phyloP scores from a whole-genome alignment of 345 rosid genomes.

The Gossypioides kirkii region DNA sequence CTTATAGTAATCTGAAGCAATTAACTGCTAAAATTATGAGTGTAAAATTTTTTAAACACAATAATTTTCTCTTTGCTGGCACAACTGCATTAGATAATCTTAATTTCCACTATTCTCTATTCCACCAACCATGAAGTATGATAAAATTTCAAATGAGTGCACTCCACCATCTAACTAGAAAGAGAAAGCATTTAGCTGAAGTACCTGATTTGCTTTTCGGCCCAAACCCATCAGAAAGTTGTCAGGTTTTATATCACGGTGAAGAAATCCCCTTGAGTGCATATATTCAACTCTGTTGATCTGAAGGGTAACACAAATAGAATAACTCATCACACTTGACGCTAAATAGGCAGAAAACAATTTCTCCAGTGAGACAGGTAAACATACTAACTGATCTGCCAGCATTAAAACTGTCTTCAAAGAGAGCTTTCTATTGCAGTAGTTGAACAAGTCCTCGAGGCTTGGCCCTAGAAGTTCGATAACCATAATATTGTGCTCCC shows the following conservation, averaged over 20 bases:
- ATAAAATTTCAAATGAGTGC: neutral
- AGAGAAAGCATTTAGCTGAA: neutral
- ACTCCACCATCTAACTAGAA: neutral
- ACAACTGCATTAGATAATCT: neutral
- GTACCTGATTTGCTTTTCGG: slow-evolving; percentile 89
- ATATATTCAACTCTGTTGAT: slow-evolving; percentile 89
- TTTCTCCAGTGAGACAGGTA: neutral
- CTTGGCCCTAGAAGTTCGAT: slow-evolving; percentile 68
- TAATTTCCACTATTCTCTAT: neutral
- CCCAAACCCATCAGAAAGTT: slow-evolving; percentile 96
- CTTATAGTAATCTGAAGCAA: neutral
- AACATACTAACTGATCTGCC: slow-evolving; percentile 60
- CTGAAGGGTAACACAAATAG: slow-evolving; percentile 25
- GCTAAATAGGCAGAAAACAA: neutral
- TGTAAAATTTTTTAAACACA: neutral
- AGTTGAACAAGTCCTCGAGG: slow-evolving; percentile 62
- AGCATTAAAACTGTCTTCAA: slow-evolving; percentile 67
- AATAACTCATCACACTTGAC: neutral
- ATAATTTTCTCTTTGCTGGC: neutral
- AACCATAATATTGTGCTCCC: slow-evolving; percentile 53
- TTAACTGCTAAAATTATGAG: neutral
- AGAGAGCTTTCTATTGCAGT: slow-evolving; percentile 52
- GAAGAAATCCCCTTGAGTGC: slow-evolving; percentile 92
- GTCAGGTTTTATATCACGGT: slow-evolving; percentile 98
- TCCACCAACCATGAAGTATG: neutral